Conservation (phyloP, 2,329 filamentous ascomycete species). For the Exserohilum rostratum region DNA sequence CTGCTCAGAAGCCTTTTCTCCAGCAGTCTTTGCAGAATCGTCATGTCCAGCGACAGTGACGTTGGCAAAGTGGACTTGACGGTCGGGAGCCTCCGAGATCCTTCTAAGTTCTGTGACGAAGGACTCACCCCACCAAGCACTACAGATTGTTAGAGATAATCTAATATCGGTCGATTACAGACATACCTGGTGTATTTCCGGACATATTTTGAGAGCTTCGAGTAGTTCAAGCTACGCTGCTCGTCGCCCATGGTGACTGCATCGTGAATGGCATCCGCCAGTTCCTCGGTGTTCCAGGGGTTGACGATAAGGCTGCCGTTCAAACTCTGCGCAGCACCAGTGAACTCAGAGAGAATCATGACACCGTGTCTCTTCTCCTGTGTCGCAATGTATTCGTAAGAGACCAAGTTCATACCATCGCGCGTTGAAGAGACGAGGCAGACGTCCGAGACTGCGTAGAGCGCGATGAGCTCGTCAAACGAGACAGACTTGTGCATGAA, state of each 20-base stretch:
- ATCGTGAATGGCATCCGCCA: slow-evolving; percentile 90
- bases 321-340: slow-evolving; percentile 90
- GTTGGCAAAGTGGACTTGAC: slow-evolving; percentile 49
- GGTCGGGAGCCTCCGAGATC: slow-evolving; percentile 60
- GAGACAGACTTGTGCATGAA: slow-evolving; percentile 96
- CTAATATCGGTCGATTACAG: neutral
- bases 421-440: slow-evolving; percentile 94
- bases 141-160: slow-evolving; percentile 42
- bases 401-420: slow-evolving; percentile 98
- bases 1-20: slow-evolving; percentile 4
- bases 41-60: slow-evolving; percentile 16
- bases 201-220: slow-evolving; percentile 91
- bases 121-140: slow-evolving; percentile 93
- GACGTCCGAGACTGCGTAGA: slow-evolving; percentile 90
- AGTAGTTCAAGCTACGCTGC: slow-evolving; percentile 83
- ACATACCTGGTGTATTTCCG: slow-evolving; percentile 87
- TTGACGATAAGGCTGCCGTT: slow-evolving; percentile 95
- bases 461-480: slow-evolving; percentile 91
- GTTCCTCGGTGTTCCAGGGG: slow-evolving; percentile 97
- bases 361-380: slow-evolving; percentile 89
- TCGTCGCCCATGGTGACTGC: slow-evolving; percentile 96
- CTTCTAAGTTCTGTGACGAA: slow-evolving; percentile 83
- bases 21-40: slow-evolving; percentile 1
- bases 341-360: slow-evolving; percentile 95
- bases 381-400: slow-evolving; percentile 96